Percentiles rank a stretch among this genome's conserved stretches.
These are phyloP conservation scores for Penicillium sp. DNA, from an alignment of 2,329 filamentous ascomycete genomes.

Conservation along the genomic window DNA sequence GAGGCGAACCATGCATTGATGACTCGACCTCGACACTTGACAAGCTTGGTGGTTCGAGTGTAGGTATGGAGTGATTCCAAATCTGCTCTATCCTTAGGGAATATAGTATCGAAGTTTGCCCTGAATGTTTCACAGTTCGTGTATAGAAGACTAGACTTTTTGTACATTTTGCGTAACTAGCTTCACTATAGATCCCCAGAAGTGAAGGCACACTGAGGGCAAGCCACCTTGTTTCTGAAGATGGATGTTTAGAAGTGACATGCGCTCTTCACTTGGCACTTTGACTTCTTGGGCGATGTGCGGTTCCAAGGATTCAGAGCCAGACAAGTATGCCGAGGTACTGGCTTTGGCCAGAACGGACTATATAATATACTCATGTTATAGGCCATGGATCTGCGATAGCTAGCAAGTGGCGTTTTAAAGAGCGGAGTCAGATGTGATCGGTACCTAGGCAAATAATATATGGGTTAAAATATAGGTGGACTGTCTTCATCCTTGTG, in stretches of 20 bases:
- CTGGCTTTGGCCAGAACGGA: not conserved
- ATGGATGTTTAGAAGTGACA: too few species aligned
- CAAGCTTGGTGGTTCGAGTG: not conserved
- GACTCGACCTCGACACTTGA: not conserved
- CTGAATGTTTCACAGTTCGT: not conserved
- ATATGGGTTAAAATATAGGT: not conserved
- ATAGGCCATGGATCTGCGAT: not conserved
- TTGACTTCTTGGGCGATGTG: not conserved
- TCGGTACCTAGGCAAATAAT: too few species aligned
- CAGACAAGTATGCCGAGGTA: not conserved
- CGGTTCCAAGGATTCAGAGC: not conserved
- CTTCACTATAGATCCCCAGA: not conserved
- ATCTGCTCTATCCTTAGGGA: not conserved
- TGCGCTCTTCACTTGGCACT: not conserved
- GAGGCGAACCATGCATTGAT: not conserved
- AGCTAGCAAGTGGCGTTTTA: not conserved
- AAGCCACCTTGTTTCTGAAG: too few species aligned
- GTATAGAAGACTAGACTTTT: not conserved
- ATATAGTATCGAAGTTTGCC: not conserved
- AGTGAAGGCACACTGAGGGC: not conserved
- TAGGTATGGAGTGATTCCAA: not conserved
- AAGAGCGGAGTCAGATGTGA: not conserved
- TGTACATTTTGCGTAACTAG: not conserved
- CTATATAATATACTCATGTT: not conserved
- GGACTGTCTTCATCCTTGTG: not conserved